These are phyloP conservation scores for Apiosordaria backusii DNA, from an alignment of 495 filamentous ascomycete genomes.

Conservation along the genomic window DNA sequence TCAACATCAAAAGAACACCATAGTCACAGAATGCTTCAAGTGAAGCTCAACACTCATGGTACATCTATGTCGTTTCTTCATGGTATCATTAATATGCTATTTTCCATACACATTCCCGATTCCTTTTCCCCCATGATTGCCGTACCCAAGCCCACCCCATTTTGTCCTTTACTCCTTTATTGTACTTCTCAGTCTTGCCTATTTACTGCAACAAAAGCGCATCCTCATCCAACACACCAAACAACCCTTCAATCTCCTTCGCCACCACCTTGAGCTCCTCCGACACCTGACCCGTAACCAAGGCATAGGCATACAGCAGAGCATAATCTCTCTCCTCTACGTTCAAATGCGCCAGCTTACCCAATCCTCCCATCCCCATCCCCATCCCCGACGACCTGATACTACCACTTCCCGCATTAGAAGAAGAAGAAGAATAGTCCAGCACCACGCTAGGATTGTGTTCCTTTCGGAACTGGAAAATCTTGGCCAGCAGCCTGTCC, in stretches of 20 bases:
- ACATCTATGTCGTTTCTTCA: neutral
- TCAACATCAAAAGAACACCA: neutral
- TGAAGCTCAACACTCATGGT: neutral
- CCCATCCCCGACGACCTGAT: neutral
- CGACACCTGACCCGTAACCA: slow-evolving; percentile 64
- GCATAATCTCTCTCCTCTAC: slow-evolving; percentile 52
- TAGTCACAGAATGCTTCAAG: neutral
- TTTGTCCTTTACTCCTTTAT: neutral
- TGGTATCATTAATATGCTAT: neutral
- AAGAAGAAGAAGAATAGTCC: neutral
- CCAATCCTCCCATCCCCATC: slow-evolving; percentile 10
- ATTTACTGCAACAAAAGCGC: slow-evolving; percentile 60
- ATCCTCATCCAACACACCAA: slow-evolving; percentile 75
- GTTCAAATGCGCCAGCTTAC: slow-evolving; percentile 25
- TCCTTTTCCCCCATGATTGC: neutral
- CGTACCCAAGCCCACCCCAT: neutral
- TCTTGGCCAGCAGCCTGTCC: slow-evolving; percentile 82
- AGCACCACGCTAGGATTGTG: slow-evolving; percentile 34
- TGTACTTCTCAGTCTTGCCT: neutral
- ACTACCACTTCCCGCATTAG: slow-evolving; percentile 24
- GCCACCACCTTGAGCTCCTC: slow-evolving; percentile 68
- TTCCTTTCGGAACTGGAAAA: slow-evolving; percentile 77
- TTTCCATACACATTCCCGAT: neutral
- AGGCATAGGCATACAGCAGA: slow-evolving; percentile 53
- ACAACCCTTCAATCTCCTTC: slow-evolving; percentile 65